Percentiles rank a stretch among this genome's conserved stretches.
Conservation (phyloP, 805 yeast genomes). For the Wickerhamiella allomyrinae region DNA sequence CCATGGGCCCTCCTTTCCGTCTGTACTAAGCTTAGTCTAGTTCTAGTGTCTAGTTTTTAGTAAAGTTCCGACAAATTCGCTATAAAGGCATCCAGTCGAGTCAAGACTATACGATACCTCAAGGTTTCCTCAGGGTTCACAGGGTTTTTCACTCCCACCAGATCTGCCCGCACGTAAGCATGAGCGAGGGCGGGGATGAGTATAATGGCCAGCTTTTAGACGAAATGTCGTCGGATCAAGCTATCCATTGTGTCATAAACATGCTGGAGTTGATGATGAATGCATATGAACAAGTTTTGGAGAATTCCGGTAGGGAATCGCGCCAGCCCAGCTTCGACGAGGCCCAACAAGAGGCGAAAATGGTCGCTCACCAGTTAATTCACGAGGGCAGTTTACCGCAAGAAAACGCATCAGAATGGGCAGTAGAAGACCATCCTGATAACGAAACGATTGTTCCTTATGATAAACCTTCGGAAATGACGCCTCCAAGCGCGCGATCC, state of each 20-base stretch:
- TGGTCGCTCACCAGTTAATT: background rate
- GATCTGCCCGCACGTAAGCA: background rate
- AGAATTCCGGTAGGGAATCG: background rate
- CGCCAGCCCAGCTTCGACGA: background rate
- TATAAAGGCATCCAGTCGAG: too few species aligned
- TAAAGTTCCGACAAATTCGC: too few species aligned
- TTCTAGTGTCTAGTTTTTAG: background rate
- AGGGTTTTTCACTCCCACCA: too few species aligned
- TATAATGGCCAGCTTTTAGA: background rate
- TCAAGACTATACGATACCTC: too few species aligned
- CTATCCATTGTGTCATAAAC: background rate
- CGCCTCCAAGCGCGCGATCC: background rate
- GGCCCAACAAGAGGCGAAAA: slow-evolving; percentile 1
- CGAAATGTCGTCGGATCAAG: background rate
- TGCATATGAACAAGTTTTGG: background rate
- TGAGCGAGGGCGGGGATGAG: background rate
- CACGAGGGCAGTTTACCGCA: background rate
- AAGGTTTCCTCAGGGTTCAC: too few species aligned
- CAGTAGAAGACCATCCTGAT: background rate
- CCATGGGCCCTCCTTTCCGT: slow-evolving; percentile 99
- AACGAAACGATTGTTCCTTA: background rate
- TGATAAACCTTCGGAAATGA: background rate
- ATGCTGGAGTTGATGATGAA: background rate
- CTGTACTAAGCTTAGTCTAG: slow-evolving; percentile 71
- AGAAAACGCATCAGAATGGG: background rate